A percentile compares a stretch with the other conserved stretches of the same genome.
phyloP scores from a whole-genome alignment of 73 alveolate genomes.

The Symbiodinium natans region DNA sequence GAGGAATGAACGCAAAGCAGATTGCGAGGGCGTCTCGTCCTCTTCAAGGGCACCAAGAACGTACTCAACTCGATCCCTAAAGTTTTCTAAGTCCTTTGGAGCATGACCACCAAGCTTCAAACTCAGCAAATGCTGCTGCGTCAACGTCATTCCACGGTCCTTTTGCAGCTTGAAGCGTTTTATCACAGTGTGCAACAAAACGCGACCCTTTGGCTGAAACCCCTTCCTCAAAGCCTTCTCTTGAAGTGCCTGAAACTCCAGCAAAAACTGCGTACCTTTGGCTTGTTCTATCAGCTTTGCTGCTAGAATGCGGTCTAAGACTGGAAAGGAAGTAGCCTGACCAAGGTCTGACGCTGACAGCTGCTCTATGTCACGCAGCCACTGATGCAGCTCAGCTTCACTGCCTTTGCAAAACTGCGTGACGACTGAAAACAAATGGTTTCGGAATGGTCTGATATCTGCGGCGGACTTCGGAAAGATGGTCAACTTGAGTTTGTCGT shows the following conservation, averaged over 20 bases:
- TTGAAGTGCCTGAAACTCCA: slow-evolving; percentile 23
- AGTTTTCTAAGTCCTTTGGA: slow-evolving; percentile 25
- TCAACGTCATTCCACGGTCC: slow-evolving; percentile 22
- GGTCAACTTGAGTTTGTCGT: slow-evolving; percentile 22
- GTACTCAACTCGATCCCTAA: slow-evolving; percentile 13
- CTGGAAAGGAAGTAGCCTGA: not conserved
- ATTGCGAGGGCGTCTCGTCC: not conserved
- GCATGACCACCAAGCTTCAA: not conserved
- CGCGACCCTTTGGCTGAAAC: not conserved
- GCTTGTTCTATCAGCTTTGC: slow-evolving; percentile 35
- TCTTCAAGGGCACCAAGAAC: not conserved
- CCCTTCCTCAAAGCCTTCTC: slow-evolving; percentile 15
- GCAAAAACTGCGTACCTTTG: slow-evolving; percentile 12
- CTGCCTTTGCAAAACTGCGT: slow-evolving; percentile 2
- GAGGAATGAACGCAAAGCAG: slow-evolving; percentile 11
- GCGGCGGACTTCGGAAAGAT: slow-evolving; percentile 16
- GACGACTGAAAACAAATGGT: not conserved
- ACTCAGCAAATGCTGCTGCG: slow-evolving; percentile 42
- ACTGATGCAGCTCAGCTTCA: not conserved
- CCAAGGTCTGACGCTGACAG: not conserved
- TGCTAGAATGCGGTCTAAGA: not conserved
- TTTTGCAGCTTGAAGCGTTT: slow-evolving; percentile 16
- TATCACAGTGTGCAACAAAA: not conserved
- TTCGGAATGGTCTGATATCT: not conserved
- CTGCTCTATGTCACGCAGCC: not conserved